phyloP scores from a whole-genome alignment of 495 filamentous ascomycete genomes.

The Neurospora sp. region DNA sequence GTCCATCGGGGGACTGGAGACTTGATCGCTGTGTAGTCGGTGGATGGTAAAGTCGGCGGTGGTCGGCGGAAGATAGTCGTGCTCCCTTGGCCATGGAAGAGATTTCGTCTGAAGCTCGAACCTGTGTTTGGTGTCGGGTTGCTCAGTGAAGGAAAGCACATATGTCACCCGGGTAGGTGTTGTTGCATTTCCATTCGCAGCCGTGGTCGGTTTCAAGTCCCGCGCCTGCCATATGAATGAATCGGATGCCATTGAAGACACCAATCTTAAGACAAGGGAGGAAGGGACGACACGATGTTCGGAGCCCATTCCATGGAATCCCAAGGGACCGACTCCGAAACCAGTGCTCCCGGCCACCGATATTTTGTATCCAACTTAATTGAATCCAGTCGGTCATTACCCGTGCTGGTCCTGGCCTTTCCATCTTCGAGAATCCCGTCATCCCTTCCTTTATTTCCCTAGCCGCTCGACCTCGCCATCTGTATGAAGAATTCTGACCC shows the following conservation, averaged over 20 bases:
- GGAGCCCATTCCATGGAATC: background rate
- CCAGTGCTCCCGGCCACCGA: background rate
- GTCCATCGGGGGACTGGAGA: background rate
- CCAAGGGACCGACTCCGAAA: background rate
- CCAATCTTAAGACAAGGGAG: background rate
- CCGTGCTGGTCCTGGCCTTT: background rate
- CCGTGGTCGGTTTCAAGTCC: background rate
- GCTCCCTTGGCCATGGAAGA: background rate
- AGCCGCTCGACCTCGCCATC: background rate
- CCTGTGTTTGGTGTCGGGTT: background rate
- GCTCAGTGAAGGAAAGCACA: background rate
- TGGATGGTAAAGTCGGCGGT: background rate
- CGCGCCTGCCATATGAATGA: background rate
- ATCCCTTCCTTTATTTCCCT: background rate
- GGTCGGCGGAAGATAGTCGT: background rate
- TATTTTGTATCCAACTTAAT: background rate
- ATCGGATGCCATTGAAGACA: background rate
- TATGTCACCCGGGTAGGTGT: background rate
- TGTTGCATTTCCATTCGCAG: background rate
- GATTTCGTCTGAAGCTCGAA: background rate
- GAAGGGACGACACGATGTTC: background rate
- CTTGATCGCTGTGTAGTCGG: background rate
- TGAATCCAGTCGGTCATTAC: background rate
- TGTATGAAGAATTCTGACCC: background rate
- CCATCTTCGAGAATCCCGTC: background rate